These are phyloP conservation scores for Amaranthus hypochondriacus DNA, from an alignment of 148 eudicot species.

Conservation along the genomic window DNA sequence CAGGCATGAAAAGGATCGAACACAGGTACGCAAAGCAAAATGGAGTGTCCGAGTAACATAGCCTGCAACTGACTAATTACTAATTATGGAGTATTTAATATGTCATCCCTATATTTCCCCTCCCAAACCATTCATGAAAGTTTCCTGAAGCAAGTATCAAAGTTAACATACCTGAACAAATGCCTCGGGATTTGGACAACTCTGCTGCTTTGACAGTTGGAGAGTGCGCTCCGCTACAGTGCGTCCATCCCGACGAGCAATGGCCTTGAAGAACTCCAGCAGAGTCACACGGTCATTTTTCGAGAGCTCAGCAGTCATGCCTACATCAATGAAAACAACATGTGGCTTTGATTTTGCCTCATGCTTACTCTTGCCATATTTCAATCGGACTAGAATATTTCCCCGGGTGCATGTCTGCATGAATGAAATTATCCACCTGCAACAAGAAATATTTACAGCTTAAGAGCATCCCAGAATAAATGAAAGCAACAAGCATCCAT, in stretches of 20 bases:
- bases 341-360: slow-evolving; percentile 77
- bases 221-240: slow-evolving; percentile 85
- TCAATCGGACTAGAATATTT: slow-evolving; percentile 80
- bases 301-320: slow-evolving; percentile 98
- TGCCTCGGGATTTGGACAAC: slow-evolving; percentile 85
- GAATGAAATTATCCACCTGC: slow-evolving; percentile 96
- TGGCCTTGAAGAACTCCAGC: slow-evolving; percentile 87
- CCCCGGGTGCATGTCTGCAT: slow-evolving; percentile 99
- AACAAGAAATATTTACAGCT: slow-evolving; percentile 2
- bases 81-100: too few relatives aligned
- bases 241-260: slow-evolving; percentile 85
- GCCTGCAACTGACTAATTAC: too few relatives aligned
- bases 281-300: slow-evolving; percentile 63
- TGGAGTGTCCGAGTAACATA: too few relatives aligned
- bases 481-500: neutral
- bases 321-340: slow-evolving; percentile 87
- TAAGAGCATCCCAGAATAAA: neutral
- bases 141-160: neutral
- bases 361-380: slow-evolving; percentile 43
- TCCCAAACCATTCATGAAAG: neutral
- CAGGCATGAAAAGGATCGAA: neutral
- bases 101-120: too few relatives aligned
- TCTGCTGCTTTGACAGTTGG: slow-evolving; percentile 79
- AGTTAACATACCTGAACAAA: slow-evolving; percentile 54
- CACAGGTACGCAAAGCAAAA: neutral